phyloP scores from a whole-genome alignment of 1,284 basidiomycete species.

The Moesziomyces globuligerus region DNA sequence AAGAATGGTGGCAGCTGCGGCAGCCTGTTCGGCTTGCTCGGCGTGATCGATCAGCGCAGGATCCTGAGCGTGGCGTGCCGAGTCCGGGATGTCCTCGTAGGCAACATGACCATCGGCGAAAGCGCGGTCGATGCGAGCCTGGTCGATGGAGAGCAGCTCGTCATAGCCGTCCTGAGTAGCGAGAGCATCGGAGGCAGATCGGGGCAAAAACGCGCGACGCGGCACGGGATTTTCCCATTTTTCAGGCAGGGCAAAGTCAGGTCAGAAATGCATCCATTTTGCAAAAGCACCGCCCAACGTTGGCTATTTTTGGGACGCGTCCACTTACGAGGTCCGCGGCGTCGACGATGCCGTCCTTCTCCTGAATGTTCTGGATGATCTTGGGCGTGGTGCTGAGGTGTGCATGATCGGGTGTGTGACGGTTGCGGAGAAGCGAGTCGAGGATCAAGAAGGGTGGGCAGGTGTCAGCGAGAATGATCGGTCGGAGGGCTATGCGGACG shows the following conservation, averaged over 20 bases:
- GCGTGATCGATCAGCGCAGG: slow-evolving; percentile 1
- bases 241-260: not conserved
- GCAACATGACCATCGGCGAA: slow-evolving; percentile 49
- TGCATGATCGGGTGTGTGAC: not conserved
- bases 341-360: slow-evolving; percentile 71
- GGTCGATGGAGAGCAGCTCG: slow-evolving; percentile 44
- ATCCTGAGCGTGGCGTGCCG: slow-evolving; percentile 46
- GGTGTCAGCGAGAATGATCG: too few species aligned
- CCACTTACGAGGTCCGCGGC: slow-evolving; percentile 49
- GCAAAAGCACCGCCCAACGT: not conserved
- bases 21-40: slow-evolving; percentile 12
- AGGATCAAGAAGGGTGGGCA: not conserved
- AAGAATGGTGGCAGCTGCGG: slow-evolving; percentile 3
- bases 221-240: slow-evolving; percentile 1
- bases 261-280: not conserved
- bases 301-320: not conserved
- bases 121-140: slow-evolving; percentile 36
- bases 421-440: not conserved
- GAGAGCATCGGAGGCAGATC: not conserved
- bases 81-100: slow-evolving; percentile 48
- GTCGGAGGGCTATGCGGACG: too few species aligned
- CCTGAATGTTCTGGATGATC: slow-evolving; percentile 79
- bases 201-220: not conserved
- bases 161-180: slow-evolving; percentile 41
- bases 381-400: slow-evolving; percentile 26